phyloP scores from a whole-genome alignment of 176 grass and related monocot genomes.

The Rhynchospora breviuscula region DNA sequence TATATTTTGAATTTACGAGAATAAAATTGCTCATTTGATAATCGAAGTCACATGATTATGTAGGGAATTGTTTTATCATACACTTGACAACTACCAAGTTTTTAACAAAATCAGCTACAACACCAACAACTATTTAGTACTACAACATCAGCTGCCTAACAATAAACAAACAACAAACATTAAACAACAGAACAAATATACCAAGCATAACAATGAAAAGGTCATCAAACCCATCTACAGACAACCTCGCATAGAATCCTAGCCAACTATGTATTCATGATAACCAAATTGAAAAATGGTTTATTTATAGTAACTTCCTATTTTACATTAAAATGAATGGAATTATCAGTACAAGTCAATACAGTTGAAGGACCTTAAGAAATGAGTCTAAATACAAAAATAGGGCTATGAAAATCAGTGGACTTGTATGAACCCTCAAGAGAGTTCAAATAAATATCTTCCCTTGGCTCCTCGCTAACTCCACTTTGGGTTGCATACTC shows the following conservation, averaged over 20 bases:
- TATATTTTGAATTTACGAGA: neutral
- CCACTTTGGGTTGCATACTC: conserved; percentile 88
- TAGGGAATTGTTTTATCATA: too few species aligned
- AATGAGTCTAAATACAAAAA: conserved; percentile 74
- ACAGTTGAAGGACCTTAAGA: conserved; percentile 9
- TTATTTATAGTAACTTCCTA: neutral
- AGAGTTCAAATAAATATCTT: conserved; percentile 72
- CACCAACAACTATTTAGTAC: too few species aligned
- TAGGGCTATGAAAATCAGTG: conserved; percentile 55
- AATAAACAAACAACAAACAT: too few species aligned
- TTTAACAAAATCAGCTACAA: too few species aligned
- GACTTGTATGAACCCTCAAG: conserved; percentile 63
- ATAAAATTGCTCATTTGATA: neutral
- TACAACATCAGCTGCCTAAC: too few species aligned
- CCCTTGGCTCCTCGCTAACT: conserved; percentile 70
- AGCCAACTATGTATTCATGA: too few species aligned
- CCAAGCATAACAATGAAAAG: too few species aligned
- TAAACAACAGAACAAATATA: too few species aligned
- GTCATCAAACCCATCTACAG: too few species aligned
- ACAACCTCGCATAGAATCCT: too few species aligned
- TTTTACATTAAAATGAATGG: neutral
- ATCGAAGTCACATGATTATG: neutral
- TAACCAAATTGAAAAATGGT: neutral
- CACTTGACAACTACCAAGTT: too few species aligned
- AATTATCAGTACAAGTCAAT: neutral